phyloP scores from a whole-genome alignment of 148 eudicot species.

The Oxyria digyna region DNA sequence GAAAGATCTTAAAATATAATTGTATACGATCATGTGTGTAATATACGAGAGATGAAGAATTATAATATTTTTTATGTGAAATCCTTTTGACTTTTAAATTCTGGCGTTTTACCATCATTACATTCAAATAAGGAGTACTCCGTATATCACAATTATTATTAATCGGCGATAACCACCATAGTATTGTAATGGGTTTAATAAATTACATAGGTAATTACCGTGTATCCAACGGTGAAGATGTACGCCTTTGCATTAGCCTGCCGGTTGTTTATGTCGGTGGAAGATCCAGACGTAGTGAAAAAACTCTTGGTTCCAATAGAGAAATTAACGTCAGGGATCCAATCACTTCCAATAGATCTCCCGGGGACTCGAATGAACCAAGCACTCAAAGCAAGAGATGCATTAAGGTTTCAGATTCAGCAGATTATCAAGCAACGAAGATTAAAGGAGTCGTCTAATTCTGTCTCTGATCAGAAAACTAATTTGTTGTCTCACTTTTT shows the following conservation, averaged over 20 bases:
- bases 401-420: too few relatives aligned
- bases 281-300: slow-evolving; percentile 21
- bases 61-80: neutral
- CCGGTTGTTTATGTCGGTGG: neutral
- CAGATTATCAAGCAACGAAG: slow-evolving; percentile 11
- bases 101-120: too few relatives aligned
- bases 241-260: slow-evolving; percentile 17
- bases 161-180: too few relatives aligned
- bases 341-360: neutral
- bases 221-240: slow-evolving; percentile 8
- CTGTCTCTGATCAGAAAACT: neutral
- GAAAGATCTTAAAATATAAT: too few relatives aligned
- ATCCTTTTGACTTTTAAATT: too few relatives aligned
- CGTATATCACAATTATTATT: too few relatives aligned
- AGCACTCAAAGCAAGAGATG: too few relatives aligned
- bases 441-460: neutral
- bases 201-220: neutral
- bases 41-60: neutral
- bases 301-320: slow-evolving; percentile 17
- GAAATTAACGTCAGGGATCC: slow-evolving; percentile 6
- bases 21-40: too few relatives aligned
- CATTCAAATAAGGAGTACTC: too few relatives aligned
- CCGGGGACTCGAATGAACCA: too few relatives aligned
- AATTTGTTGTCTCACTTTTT: slow-evolving; percentile 15
- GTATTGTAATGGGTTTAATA: too few relatives aligned